These are phyloP conservation scores for Umbelopsis isabellina DNA, from an alignment of 192 early-diverging fungal genomes.

Conservation along the genomic window DNA sequence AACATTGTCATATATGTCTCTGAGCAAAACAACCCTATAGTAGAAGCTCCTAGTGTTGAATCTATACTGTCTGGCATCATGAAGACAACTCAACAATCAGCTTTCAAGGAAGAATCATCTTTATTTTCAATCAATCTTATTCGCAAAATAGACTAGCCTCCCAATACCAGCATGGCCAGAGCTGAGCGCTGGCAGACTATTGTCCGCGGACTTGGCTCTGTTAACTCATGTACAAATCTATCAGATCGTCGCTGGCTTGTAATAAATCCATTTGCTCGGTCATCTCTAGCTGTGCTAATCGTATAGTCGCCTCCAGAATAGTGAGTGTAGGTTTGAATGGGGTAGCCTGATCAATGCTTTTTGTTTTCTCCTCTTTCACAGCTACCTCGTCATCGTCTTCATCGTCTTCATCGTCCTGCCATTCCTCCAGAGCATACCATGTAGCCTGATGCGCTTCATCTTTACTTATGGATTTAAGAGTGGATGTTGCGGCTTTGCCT, in stretches of 20 bases:
- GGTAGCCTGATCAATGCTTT: slow-evolving; percentile 8
- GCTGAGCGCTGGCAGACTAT: too few species aligned
- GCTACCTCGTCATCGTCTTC: not conserved
- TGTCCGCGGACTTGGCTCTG: too few species aligned
- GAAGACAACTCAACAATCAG: not conserved
- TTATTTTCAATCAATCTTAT: slow-evolving; percentile 11
- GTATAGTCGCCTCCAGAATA: slow-evolving; percentile 66
- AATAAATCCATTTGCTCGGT: slow-evolving; percentile 67
- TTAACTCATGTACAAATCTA: slow-evolving; percentile 57
- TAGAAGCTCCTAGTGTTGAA: not conserved
- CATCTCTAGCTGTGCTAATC: slow-evolving; percentile 64
- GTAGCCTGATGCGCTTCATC: slow-evolving; percentile 29
- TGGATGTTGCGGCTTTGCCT: slow-evolving; percentile 15
- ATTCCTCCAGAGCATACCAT: slow-evolving; percentile 44
- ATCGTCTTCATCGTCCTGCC: slow-evolving; percentile 15
- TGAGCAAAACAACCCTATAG: not conserved
- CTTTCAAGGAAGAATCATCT: not conserved
- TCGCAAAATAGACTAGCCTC: not conserved
- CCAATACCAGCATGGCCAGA: too few species aligned
- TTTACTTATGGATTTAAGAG: slow-evolving; percentile 30
- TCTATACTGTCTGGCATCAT: not conserved
- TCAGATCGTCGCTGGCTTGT: slow-evolving; percentile 68
- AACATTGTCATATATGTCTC: not conserved
- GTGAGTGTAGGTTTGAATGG: slow-evolving; percentile 45
- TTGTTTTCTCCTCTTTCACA: slow-evolving; percentile 6